Base-by-base conservation (phyloP, 2,329 filamentous ascomycete genomes). In the Colletotrichum karsti region DNA sequence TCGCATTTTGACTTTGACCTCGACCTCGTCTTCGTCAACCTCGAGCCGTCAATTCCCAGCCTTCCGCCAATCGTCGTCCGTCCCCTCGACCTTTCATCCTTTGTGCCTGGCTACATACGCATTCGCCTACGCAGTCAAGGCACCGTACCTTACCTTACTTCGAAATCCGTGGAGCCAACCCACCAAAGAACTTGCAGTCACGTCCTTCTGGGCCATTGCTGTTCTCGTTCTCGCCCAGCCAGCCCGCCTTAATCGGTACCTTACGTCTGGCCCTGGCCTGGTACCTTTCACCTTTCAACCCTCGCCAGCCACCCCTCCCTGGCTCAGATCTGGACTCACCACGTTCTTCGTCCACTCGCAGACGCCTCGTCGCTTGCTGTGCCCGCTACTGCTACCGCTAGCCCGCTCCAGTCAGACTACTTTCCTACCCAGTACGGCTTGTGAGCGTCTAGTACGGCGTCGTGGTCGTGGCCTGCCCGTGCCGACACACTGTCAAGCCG, bases 221-320 rank as follows among this genome's bases (percentile, higher is more conserved):
- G 44, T n/a, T n/a, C 37, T 42, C 46, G 44, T n/a, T n/a, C 37
- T 42, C 46, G 46, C 39, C 39, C 56, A 61, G 44, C 22, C 57
- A 46, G 22, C 15, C 51, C 33, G 62, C 63, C 56, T 18, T 26
- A 53, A 58, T 67, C 64, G 60, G 64, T 67, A 67, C 64, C 64
- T 67, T 67, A 46, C 64, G 44, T 67, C 64, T 54, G 20, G 37
- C 60, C 64, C 60, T 46, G 64, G 18, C 53, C 18, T 33, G n/a
- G 55, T 39, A n/a, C 55, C 55, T 58, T 58, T 57, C 63, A 44
- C 58, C 41, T 51, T 58, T 58, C 51, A 58, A 44, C 58, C 41
- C 42, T 62, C 9, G 37, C 64, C 64, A 67, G 58, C 63, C 63
- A 50, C 59, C 51, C 12, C 46, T 22, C 56, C 50, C 44, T 24